phyloP scores from a whole-genome alignment of 2,329 filamentous ascomycete species.

The Penicillium sp. region DNA sequence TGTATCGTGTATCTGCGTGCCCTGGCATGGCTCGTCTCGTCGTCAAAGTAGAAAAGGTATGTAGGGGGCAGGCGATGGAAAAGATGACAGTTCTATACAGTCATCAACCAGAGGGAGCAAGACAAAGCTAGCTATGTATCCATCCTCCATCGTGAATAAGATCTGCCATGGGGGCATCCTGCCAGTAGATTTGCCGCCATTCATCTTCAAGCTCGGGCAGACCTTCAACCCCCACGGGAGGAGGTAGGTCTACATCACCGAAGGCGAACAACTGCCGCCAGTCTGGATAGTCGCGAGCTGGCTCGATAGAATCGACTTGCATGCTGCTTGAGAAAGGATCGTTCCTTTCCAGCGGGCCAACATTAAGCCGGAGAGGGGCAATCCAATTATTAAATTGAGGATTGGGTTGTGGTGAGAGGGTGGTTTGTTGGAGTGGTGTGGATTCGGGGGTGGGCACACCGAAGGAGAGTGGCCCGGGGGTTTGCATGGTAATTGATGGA shows the following conservation, averaged over 20 bases:
- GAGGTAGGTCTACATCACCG: slow-evolving; percentile 37
- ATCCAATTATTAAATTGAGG: slow-evolving; percentile 36
- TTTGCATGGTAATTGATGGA: slow-evolving; percentile 20
- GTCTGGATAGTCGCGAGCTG: slow-evolving; percentile 37
- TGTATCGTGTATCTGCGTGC: slow-evolving; percentile 11
- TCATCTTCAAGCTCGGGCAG: slow-evolving; percentile 44
- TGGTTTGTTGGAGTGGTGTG: slow-evolving; percentile 22
- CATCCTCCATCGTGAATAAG: slow-evolving; percentile 42
- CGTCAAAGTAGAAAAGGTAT: slow-evolving; percentile 9
- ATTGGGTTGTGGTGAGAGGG: slow-evolving; percentile 26
- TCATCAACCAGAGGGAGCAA: not conserved
- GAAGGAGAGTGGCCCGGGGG: slow-evolving; percentile 24
- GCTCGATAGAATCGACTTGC: slow-evolving; percentile 34
- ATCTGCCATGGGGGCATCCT: slow-evolving; percentile 44
- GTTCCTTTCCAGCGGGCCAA: slow-evolving; percentile 24
- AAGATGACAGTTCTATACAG: not conserved
- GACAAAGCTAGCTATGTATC: slow-evolving; percentile 30
- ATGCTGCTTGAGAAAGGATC: slow-evolving; percentile 25
- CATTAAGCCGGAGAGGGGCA: slow-evolving; percentile 26
- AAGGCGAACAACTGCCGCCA: slow-evolving; percentile 45
- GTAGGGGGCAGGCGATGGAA: not conserved
- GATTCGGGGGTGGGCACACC: slow-evolving; percentile 34
- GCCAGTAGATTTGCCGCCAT: slow-evolving; percentile 47
- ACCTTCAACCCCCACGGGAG: slow-evolving; percentile 39
- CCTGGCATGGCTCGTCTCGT: slow-evolving; percentile 25